A percentile compares a stretch with the other conserved stretches of the same genome.
These are phyloP conservation scores for Artemisia argyi DNA, from an alignment of 129 eudicot genomes.

Conservation along the genomic window DNA sequence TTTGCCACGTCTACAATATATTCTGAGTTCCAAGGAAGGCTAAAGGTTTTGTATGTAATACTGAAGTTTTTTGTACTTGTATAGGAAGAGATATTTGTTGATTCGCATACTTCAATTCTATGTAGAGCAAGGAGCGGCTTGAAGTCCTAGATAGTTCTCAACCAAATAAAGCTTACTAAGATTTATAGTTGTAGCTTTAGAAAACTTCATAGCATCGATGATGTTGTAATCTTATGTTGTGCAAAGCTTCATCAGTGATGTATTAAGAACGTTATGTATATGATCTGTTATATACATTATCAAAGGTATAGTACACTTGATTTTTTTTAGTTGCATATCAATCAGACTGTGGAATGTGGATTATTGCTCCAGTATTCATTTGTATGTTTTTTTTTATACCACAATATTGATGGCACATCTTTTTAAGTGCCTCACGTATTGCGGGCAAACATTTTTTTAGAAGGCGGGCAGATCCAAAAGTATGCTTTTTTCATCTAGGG, in stretches of 20 bases:
- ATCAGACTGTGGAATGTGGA: no score
- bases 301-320: neutral
- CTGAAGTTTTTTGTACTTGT: slow-evolving; percentile 1
- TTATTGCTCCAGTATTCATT: no score
- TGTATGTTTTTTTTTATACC: no score
- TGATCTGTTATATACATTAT: slow-evolving; percentile 23
- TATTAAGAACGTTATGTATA: slow-evolving; percentile 17
- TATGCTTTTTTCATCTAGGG: no score
- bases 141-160: neutral
- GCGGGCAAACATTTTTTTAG: no score
- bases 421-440: no score
- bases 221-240: slow-evolving; percentile 20
- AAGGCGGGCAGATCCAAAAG: no score
- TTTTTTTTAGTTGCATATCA: no score
- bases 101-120: slow-evolving; percentile 11
- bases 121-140: slow-evolving; percentile 13
- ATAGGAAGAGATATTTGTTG: slow-evolving; percentile 11
- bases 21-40: no score
- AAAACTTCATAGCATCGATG: slow-evolving; percentile 11
- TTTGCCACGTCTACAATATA: neutral
- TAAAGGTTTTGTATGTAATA: neutral
- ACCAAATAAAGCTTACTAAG: slow-evolving; percentile 1
- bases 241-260: slow-evolving; percentile 21
- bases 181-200: slow-evolving; percentile 17
- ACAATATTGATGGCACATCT: no score